phyloP scores from a whole-genome alignment of 75 land plant genomes.

The Cupressus sempervirens region DNA sequence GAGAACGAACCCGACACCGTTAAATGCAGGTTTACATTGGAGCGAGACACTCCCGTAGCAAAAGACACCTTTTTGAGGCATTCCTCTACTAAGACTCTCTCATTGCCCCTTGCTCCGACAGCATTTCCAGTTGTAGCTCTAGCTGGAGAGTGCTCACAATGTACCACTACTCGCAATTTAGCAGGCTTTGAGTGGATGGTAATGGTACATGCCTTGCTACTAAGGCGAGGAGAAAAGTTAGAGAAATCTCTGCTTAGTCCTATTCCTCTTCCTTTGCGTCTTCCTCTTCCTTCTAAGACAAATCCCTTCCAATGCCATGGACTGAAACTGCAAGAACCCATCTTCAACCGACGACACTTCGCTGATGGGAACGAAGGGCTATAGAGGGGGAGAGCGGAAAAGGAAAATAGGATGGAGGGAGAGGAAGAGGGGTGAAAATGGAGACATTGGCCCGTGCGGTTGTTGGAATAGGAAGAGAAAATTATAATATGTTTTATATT shows the following conservation, averaged over 20 bases:
- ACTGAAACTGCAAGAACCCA: no score
- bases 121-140: no score
- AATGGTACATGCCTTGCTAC: neutral
- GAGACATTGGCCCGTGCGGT: no score
- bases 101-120: neutral
- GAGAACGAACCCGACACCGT: neutral
- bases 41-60: neutral
- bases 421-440: no score
- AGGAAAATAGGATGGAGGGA: no score
- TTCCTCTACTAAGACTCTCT: neutral
- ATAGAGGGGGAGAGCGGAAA: no score
- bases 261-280: neutral
- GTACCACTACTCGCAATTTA: neutral
- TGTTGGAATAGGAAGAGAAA: no score
- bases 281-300: neutral
- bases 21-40: neutral
- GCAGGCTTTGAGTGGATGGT: neutral
- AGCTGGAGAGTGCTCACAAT: neutral
- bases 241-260: neutral
- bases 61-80: constrained; percentile 8
- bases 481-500: no score
- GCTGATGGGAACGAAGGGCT: no score
- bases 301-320: no score
- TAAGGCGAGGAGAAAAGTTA: neutral
- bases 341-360: no score